Percentiles rank a stretch among this genome's conserved stretches.
phyloP scores from a whole-genome alignment of 352 stramenopile species.

The Pilasporangium apinafurcum region DNA sequence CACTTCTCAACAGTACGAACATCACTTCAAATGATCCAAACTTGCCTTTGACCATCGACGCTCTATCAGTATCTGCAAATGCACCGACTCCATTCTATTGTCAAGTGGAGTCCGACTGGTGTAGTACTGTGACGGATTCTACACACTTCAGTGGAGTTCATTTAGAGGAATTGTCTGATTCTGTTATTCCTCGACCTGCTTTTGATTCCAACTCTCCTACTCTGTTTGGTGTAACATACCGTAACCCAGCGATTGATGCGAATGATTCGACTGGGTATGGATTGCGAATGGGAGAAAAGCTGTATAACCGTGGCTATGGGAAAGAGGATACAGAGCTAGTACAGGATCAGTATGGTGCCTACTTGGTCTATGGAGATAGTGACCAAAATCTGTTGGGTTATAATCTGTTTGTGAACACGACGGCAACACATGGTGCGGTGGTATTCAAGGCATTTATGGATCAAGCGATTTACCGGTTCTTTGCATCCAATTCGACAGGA shows the following conservation, averaged over 20 bases:
- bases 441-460: slow-evolving; percentile 63
- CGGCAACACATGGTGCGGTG: slow-evolving; percentile 28
- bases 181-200: slow-evolving; percentile 41
- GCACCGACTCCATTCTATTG: too few relatives aligned
- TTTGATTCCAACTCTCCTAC: slow-evolving; percentile 18
- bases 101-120: too few relatives aligned
- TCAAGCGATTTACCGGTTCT: slow-evolving; percentile 41
- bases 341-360: slow-evolving; percentile 43
- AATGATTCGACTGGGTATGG: slow-evolving; percentile 55
- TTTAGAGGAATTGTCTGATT: too few relatives aligned
- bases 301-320: slow-evolving; percentile 42
- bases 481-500: slow-evolving; percentile 12
- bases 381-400: slow-evolving; percentile 46
- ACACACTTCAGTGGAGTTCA: too few relatives aligned
- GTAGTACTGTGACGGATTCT: too few relatives aligned
- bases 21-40: slow-evolving; percentile 48
- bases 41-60: slow-evolving; percentile 18
- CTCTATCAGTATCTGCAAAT: too few relatives aligned
- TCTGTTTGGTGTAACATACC: slow-evolving; percentile 53
- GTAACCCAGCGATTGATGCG: slow-evolving; percentile 16
- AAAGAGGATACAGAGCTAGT: slow-evolving; percentile 23
- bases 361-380: slow-evolving; percentile 28
- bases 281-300: slow-evolving; percentile 45
- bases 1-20: slow-evolving; percentile 41
- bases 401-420: slow-evolving; percentile 58